These are phyloP conservation scores for Rhododendron williamsianum DNA, from an alignment of 148 eudicot genomes.

Conservation along the genomic window DNA sequence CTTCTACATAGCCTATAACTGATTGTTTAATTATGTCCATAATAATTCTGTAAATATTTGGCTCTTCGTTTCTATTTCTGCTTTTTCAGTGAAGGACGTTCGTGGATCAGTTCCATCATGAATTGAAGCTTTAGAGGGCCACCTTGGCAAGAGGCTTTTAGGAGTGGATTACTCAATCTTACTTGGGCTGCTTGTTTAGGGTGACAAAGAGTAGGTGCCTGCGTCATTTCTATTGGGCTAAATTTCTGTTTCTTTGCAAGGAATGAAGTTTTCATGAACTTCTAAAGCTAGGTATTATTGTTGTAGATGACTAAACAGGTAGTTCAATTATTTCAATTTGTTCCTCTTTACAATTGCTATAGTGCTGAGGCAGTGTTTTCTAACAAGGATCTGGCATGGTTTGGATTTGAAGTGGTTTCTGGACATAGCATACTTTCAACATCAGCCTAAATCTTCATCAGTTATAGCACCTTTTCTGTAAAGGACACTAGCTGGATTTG, in stretches of 20 bases:
- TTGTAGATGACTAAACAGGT: background rate
- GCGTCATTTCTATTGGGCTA: background rate
- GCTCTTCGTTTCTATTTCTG: background rate
- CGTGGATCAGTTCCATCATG: slow-evolving; percentile 12
- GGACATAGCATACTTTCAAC: background rate
- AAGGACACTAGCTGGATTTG: background rate
- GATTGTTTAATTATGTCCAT: background rate
- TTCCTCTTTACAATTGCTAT: background rate
- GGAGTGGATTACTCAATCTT: slow-evolving; percentile 4
- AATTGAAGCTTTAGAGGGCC: background rate
- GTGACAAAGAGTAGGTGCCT: background rate
- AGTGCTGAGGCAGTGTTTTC: background rate
- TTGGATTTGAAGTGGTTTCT: background rate
- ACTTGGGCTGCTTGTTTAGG: background rate
- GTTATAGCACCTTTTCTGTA: background rate
- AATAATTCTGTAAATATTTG: background rate
- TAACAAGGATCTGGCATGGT: background rate
- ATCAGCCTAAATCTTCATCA: background rate
- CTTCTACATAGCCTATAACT: too few relatives aligned
- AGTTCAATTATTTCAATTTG: background rate
- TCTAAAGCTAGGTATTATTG: background rate
- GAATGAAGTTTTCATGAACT: background rate
- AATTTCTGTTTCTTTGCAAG: background rate
- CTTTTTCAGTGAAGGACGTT: slow-evolving; percentile 7
- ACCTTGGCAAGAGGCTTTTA: background rate